A percentile compares a stretch with the other conserved stretches of the same genome.
Conservation (phyloP, 2,329 filamentous ascomycete species). For the Acarospora socialis region DNA sequence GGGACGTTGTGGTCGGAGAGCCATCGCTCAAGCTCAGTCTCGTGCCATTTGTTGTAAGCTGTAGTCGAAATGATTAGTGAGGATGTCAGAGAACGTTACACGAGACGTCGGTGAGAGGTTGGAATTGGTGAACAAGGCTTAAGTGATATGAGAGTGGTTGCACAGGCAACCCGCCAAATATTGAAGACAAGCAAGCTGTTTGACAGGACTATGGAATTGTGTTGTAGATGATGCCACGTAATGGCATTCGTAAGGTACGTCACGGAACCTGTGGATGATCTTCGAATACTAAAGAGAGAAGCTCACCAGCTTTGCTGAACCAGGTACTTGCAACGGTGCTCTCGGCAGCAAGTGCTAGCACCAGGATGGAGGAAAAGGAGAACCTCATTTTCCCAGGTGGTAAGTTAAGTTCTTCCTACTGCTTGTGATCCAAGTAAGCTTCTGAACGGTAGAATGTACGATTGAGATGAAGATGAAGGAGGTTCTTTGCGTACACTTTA, state of each 20-base stretch:
- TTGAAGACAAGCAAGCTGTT: too few species aligned
- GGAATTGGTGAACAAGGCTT: constrained; percentile 1
- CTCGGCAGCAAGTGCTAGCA: constrained; percentile 58
- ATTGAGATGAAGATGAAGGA: too few species aligned
- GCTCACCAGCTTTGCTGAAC: constrained; percentile 74
- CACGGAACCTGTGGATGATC: too few species aligned
- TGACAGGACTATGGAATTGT: too few species aligned
- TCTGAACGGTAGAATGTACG: too few species aligned
- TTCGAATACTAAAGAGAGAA: too few species aligned
- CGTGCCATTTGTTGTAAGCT: constrained; percentile 99
- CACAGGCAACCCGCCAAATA: too few species aligned
- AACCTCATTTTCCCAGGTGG: constrained; percentile 54
- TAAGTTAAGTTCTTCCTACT: constrained; percentile 1
- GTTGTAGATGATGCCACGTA: too few species aligned
- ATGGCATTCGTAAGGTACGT: too few species aligned
- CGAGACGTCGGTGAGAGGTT: constrained; percentile 14
- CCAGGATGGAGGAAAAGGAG: constrained; percentile 50
- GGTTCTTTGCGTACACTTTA: too few species aligned
- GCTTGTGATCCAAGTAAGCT: too few species aligned
- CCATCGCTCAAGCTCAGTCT: constrained; percentile 95
- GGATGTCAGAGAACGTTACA: constrained; percentile 1
- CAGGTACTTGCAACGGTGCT: constrained; percentile 60
- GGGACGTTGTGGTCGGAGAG: constrained; percentile 83
- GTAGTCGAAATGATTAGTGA: constrained; percentile 17
- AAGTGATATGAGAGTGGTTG: too few species aligned